phyloP scores from a whole-genome alignment of 2,329 filamentous ascomycete species.

The Xylaria arbuscula region DNA sequence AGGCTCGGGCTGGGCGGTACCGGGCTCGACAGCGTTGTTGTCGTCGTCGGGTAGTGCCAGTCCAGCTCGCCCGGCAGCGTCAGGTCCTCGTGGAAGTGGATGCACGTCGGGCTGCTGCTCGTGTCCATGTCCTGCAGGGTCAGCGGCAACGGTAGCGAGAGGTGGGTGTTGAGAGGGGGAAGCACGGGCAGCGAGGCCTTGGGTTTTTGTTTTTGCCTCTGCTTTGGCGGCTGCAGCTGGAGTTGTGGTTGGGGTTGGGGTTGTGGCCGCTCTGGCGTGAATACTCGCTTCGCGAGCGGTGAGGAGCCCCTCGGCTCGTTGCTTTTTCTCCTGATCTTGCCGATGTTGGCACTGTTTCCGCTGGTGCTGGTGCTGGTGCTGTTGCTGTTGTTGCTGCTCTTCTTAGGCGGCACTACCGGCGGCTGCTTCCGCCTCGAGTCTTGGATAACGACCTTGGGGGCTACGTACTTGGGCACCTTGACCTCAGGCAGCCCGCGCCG shows the following conservation, averaged over 20 bases:
- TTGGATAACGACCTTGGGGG: not conserved
- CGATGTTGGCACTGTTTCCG: not conserved
- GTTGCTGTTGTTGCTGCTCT: not conserved
- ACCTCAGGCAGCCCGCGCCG: constrained; percentile 20
- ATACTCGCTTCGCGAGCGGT: constrained; percentile 9
- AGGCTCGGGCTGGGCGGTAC: constrained; percentile 9
- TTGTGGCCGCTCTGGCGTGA: constrained; percentile 9
- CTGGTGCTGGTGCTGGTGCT: not conserved
- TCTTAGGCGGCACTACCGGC: constrained; percentile 28
- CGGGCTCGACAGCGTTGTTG: constrained; percentile 10
- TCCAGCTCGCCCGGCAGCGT: constrained; percentile 36
- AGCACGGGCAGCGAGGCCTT: not conserved
- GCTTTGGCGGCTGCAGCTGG: not conserved
- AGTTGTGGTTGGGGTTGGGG: no score
- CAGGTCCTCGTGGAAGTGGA: constrained; percentile 27
- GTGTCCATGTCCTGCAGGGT: constrained; percentile 21
- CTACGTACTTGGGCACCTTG: constrained; percentile 7
- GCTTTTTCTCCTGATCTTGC: no score
- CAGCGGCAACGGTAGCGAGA: not conserved
- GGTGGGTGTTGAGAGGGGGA: constrained; percentile 26
- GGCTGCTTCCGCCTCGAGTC: constrained; percentile 14
- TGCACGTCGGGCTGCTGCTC: constrained; percentile 30
- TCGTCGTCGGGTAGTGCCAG: constrained; percentile 28
- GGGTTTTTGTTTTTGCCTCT: not conserved
- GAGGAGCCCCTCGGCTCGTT: not conserved